Evolutionary conservation across 257 asterid genomes (phyloP), one percentile per base, ranked within the genome.

Genomic region (Phtheirospermum japonicum): DNA sequence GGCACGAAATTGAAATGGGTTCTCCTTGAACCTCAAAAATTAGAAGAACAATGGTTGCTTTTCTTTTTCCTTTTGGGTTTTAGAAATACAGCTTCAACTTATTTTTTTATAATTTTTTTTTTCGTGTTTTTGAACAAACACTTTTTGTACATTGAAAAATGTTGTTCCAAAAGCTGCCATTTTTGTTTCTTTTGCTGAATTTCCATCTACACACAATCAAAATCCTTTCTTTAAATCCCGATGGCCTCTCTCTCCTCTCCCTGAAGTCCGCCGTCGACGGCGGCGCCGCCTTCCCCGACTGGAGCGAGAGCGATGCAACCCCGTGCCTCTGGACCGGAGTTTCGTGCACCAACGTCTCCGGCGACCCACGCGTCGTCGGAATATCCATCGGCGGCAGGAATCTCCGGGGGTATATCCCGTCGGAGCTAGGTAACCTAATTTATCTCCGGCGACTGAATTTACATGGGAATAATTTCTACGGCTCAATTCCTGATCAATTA

Each of bases 321-420:
- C 99, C 99, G 10, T 92, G 99, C 63, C 83, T 50, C 31, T 89
- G 99, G 99, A 67, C 86, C 3, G 99, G 99, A 34, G 63, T 92
- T 57, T 89, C 97, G 9, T 89, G 99, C 61, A 72, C 76, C 83
- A 89, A 89, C 65, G 45, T 92, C 6, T 78, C 99, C 61, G 84
- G 82, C 23, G 96, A 77, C 19, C 91, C 83, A 1, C 87, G 99
- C 1, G 97, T 92, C 18, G 94, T 89, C 37, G 97, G 96, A 0
- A 59, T 89, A 4, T 68, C 96, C 16, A 26, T 85, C 4, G 77
- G 89, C 63, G 88, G 82, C 7, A 80, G 70, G 83, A 85, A 76
- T 75, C 89, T 92, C 73, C 76, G 75, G 48, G 95, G 97, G 20
- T 89, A 92, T 51, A 83, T 92, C 17, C 97, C 99, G 53, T 92